phyloP scores from a whole-genome alignment of 2,329 filamentous ascomycete species.

The Trichoderma gracile region DNA sequence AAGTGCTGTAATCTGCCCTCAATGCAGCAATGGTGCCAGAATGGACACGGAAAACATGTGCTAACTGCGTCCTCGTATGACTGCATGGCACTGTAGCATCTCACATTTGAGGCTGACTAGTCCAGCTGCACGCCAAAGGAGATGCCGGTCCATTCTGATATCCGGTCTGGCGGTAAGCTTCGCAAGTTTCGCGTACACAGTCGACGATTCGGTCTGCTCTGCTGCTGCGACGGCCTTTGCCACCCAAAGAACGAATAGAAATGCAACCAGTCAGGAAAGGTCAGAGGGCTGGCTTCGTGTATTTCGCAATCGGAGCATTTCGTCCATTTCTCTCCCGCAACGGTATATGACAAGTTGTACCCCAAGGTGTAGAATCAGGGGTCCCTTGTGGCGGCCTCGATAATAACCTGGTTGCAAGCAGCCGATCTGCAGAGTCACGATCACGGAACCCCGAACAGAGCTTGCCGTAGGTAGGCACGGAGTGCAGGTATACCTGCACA shows the following conservation, averaged over 20 bases:
- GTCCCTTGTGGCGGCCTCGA: neutral
- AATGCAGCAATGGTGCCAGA: neutral
- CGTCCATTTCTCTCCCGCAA: neutral
- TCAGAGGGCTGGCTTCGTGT: neutral
- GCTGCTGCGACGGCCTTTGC: neutral
- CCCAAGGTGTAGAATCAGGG: neutral
- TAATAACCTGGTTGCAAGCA: neutral
- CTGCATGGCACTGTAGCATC: neutral
- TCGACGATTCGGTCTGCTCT: neutral
- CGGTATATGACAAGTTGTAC: neutral
- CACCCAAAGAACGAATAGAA: too few relatives aligned
- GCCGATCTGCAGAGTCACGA: neutral
- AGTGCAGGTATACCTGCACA: neutral
- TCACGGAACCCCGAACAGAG: neutral
- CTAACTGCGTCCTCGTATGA: neutral
- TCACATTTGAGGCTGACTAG: neutral
- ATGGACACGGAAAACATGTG: neutral
- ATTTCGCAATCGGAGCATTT: neutral
- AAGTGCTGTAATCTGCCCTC: neutral
- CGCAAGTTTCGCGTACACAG: neutral
- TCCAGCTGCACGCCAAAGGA: constrained; percentile 5
- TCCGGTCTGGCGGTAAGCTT: constrained; percentile 10
- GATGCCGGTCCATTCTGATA: constrained; percentile 2
- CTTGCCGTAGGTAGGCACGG: neutral
- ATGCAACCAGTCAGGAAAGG: neutral